Evolutionary conservation across 345 rosid species (phyloP).

Genomic region (Murraya koenigii): DNA sequence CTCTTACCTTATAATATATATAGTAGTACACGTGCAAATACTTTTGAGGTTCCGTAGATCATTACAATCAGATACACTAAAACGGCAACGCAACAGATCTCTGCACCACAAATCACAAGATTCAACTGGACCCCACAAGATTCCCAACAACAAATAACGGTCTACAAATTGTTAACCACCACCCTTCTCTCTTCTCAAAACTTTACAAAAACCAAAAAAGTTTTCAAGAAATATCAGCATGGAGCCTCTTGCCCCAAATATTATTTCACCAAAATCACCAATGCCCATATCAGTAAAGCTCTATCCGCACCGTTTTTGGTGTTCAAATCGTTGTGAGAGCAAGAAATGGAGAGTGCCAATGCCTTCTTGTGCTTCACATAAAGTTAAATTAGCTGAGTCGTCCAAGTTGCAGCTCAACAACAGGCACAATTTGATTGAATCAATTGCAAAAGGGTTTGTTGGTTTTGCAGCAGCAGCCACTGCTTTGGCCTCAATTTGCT

Average conservation of each 20-base stretch:
- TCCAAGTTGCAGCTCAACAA: neutral
- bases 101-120: constrained; percentile 42
- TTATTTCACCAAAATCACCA: constrained; percentile 22
- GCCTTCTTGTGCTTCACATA: constrained; percentile 27
- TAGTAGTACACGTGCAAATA: neutral
- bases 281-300: constrained; percentile 23
- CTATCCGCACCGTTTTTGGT: constrained; percentile 19
- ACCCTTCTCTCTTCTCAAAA: neutral
- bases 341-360: constrained; percentile 25
- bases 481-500: constrained; percentile 45
- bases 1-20: neutral
- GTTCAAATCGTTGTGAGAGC: constrained; percentile 12
- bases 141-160: constrained; percentile 30
- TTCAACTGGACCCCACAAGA: constrained; percentile 43
- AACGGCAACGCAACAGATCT: constrained; percentile 40
- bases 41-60: neutral
- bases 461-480: constrained; percentile 57
- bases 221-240: constrained; percentile 15
- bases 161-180: constrained; percentile 14
- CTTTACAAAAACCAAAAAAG: neutral
- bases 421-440: constrained; percentile 23
- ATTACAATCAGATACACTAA: constrained; percentile 1
- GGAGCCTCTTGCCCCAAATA: constrained; percentile 35
- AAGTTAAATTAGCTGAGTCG: constrained; percentile 14
- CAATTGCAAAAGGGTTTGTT: constrained; percentile 43